Evolutionary conservation across 495 filamentous ascomycete species (phyloP).

Genomic region (Daldinia loculata): DNA sequence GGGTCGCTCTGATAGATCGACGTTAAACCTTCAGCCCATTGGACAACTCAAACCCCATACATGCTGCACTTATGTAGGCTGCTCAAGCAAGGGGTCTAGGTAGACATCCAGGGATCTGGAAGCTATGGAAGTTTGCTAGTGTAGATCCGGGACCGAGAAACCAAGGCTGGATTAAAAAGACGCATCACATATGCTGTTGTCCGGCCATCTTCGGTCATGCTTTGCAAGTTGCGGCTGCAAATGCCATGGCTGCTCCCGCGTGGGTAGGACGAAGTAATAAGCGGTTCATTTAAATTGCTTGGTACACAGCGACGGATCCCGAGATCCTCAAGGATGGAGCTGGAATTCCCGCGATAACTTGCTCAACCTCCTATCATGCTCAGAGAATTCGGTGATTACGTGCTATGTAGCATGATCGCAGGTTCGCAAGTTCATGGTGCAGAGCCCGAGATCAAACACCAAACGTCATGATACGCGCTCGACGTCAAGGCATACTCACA

Average conservation of each 20-base stretch:
- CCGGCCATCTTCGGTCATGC: constrained; percentile 22
- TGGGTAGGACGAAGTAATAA: constrained; percentile 40
- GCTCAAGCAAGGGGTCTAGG: constrained; percentile 24
- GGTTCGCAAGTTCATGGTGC: constrained; percentile 5
- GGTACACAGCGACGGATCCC: constrained; percentile 37
- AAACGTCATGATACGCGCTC: constrained; percentile 35
- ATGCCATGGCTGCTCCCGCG: constrained; percentile 22
- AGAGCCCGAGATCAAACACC: constrained; percentile 31
- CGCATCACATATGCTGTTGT: constrained; percentile 30
- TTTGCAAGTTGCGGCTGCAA: constrained; percentile 29
- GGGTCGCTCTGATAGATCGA: constrained; percentile 24
- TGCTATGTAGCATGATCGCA: constrained; percentile 6
- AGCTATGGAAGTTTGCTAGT: constrained; percentile 36
- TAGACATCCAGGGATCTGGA: constrained; percentile 22
- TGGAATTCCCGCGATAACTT: constrained; percentile 24
- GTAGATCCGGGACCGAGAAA: constrained; percentile 36
- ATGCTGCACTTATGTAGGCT: constrained; percentile 17
- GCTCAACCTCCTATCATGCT: constrained; percentile 1
- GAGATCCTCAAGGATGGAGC: constrained; percentile 40
- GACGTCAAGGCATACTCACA: constrained; percentile 28
- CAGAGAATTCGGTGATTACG: background rate
- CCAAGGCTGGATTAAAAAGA: constrained; percentile 27
- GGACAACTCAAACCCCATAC: constrained; percentile 16
- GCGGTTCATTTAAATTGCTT: constrained; percentile 42
- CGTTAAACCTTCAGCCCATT: constrained; percentile 23